Evolutionary conservation across 345 rosid species (phyloP), one percentile per base, ranked within the genome.

Genomic region (Limnanthes douglasii): DNA sequence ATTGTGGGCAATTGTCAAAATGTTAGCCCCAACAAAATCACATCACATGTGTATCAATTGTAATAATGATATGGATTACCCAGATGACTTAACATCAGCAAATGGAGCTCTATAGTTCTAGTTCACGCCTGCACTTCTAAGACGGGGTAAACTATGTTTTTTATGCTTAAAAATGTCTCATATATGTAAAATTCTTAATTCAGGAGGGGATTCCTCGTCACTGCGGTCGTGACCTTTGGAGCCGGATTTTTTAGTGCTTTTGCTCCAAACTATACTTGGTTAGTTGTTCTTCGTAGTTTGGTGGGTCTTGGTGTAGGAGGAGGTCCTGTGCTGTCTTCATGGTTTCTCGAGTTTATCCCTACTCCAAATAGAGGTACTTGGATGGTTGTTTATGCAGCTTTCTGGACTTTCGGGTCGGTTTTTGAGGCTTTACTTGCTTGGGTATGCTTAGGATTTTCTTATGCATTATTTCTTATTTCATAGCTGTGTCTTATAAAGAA

Each of bases 291-390:
- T 22, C 85, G 97, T 15, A 66, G 72, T 49, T 59, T 86, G 17
- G 95, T 86, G 46, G 97, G 97, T 48, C 65, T 86, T 34, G 97
- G 97, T 21, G 40, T 86, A 41, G 97, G 97, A 54, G 95, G 97
- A 19, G 97, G 88, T 21, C 97, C 77, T 53, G 97, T 86, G 31
- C 88, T 86, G 21, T 61, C 55, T 13, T 65, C 97, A 5, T 86
- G 95, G 97, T 82, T 64, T 65, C 62, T 86, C 41, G 97, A 86
- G 61, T 86, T 86, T 54, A 65, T 86, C 37, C 97, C 95, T 35
- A 72, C 97, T 19, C 79, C 97, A 21, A 76, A 56, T 53, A 57
- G 95, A 65, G 97, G 95, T 32, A 54, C 70, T 40, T 86, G 95
- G 97, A 86, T 82, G 97, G 85, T 82, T 45, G 49, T 86, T 59